Evolutionary conservation across 2,329 filamentous ascomycete genomes (phyloP), one percentile per base, ranked within the genome.

Genomic region (Fusarium sp.): DNA sequence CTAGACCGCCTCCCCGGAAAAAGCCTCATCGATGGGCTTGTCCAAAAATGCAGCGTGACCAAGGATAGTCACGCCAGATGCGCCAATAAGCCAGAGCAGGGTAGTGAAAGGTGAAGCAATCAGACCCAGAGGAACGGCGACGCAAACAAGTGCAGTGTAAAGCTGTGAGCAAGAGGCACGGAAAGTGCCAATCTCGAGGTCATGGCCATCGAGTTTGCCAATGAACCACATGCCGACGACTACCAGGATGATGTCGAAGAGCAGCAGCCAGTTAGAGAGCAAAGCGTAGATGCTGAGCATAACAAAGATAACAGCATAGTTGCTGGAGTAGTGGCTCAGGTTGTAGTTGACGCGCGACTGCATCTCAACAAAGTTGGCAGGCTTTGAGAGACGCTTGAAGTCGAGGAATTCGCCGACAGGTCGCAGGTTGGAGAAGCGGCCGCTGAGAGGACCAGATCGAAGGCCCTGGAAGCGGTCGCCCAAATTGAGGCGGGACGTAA

Each of bases 1-100:
- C 91, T 98, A 99, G 93, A 99, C 96, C 95, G 96, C 95, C 95
- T 99, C 96, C 95, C 97, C 96, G 89, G 95, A 98, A 98, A 99
- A 99, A 98, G 95, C 95, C 95, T 97, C 95, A 91, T 98, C 96
- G 87, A 98, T 97, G 66, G 95, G 95, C 89, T 97, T 98, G 82
- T 98, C 95, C 92, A 98, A 91, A 81, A 98, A 90, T 71, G 94
- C 89, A 76, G 96, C 96, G 85, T 99, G 96, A 83, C 96, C 96
- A 75, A 98, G 86, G 75, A 98, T 97, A 81, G 91, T 93, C 81
- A 98, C 94, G 81, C 94, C 95, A 76, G 93, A 95, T 77, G 96
- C 96, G 81, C 96, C 96, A 80, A 98, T 94, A 80, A 99, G 89
- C 96, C 96, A 98, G 77, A 98, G 90, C 76, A 95, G 88, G 55